A percentile compares a stretch with the other conserved stretches of the same genome.
Evolutionary conservation across 108 stramenopile species (phyloP).

Genomic region (Pseudonitzschia pungens): DNA sequence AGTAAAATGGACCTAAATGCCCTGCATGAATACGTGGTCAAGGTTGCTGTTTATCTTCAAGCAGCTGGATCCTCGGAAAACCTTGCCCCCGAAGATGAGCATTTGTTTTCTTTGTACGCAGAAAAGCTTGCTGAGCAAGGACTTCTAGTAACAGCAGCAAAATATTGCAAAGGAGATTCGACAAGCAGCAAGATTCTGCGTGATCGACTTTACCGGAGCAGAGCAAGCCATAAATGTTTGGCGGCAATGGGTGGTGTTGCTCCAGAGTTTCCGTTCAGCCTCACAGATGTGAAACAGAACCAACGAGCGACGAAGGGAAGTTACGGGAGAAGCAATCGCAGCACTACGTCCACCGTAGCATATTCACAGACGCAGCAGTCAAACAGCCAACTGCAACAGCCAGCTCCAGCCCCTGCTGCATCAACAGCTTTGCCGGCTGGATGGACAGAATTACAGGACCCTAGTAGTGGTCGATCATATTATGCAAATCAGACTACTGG

Average conservation of each 20-base stretch:
- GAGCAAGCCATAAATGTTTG: conserved; percentile 54
- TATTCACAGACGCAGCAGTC: conserved; percentile 42
- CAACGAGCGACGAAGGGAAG: conserved; percentile 37
- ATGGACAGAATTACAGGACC: conserved; percentile 82
- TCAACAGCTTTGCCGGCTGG: conserved; percentile 1
- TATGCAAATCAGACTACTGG: conserved; percentile 87
- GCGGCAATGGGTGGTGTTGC: conserved; percentile 55
- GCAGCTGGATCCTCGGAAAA: conserved; percentile 52
- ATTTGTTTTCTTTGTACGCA: conserved; percentile 85
- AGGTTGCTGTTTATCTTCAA: conserved; percentile 83
- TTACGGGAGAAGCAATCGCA: conserved; percentile 23
- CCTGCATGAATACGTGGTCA: conserved; percentile 91
- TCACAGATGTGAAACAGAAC: conserved; percentile 56
- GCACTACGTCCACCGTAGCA: not conserved
- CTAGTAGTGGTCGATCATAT: conserved; percentile 70
- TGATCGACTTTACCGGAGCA: conserved; percentile 73
- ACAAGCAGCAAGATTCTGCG: conserved; percentile 62
- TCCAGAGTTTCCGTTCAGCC: conserved; percentile 76
- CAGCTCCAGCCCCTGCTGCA: conserved; percentile 4
- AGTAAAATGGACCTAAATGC: conserved; percentile 60
- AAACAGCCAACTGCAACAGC: conserved; percentile 40
- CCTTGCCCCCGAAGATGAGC: conserved; percentile 62
- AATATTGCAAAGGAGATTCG: conserved; percentile 63
- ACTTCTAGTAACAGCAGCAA: conserved; percentile 78
- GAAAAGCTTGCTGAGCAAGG: conserved; percentile 91